A percentile compares a stretch with the other conserved stretches of the same genome.
phyloP scores from a whole-genome alignment of 2,329 filamentous ascomycete genomes.

The Penicillium sp. region DNA sequence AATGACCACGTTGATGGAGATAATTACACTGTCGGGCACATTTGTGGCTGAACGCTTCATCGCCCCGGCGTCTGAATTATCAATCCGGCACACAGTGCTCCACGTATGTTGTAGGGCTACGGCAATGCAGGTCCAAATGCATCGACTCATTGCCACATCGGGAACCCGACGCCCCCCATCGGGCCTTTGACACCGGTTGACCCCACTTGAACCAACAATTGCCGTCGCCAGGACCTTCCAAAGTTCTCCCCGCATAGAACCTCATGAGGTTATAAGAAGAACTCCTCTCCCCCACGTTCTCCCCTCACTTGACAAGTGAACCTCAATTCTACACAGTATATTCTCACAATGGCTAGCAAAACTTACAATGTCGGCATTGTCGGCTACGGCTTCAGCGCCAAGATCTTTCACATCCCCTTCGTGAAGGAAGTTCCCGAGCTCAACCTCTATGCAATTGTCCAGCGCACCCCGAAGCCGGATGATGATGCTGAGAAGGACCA shows the following conservation, averaged over 20 bases:
- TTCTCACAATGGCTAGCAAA: slow-evolving; percentile 40
- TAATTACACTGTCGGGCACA: neutral
- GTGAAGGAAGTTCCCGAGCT: slow-evolving; percentile 61
- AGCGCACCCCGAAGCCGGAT: slow-evolving; percentile 62
- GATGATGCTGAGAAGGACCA: slow-evolving; percentile 68
- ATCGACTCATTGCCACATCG: slow-evolving; percentile 3
- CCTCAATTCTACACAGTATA: neutral
- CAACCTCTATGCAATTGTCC: slow-evolving; percentile 70
- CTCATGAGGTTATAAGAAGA: neutral
- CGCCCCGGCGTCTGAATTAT: neutral
- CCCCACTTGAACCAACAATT: slow-evolving; percentile 36
- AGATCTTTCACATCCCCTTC: slow-evolving; percentile 81
- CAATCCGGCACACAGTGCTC: slow-evolving; percentile 10
- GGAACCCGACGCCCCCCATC: slow-evolving; percentile 30
- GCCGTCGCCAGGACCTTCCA: slow-evolving; percentile 38
- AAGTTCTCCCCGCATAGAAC: slow-evolving; percentile 25
- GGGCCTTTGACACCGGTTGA: slow-evolving; percentile 53
- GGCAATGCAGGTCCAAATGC: too few relatives aligned
- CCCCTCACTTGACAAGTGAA: slow-evolving; percentile 21
- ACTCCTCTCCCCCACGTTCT: neutral
- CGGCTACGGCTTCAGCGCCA: slow-evolving; percentile 64
- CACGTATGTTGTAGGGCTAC: neutral
- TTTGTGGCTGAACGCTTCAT: too few relatives aligned
- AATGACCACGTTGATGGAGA: neutral
- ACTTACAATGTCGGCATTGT: slow-evolving; percentile 56